These are phyloP conservation scores for Evernia prunastri DNA, from an alignment of 495 filamentous ascomycete species.

Conservation along the genomic window DNA sequence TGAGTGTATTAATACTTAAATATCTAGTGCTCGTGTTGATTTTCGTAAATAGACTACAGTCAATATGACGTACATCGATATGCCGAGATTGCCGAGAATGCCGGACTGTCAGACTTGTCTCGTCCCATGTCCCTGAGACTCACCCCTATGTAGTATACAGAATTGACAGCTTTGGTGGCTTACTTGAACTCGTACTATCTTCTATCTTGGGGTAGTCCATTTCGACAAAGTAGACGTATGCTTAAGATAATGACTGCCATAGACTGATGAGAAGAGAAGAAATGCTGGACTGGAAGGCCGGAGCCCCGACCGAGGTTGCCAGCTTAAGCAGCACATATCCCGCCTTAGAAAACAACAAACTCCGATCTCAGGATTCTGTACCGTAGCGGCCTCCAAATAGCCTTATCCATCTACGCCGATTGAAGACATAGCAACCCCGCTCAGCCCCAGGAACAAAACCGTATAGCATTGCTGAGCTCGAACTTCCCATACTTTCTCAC, in stretches of 20 bases:
- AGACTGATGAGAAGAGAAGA: not conserved
- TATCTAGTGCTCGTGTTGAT: too few species aligned
- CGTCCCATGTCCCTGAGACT: too few species aligned
- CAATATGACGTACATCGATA: too few species aligned
- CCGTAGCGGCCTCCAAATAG: not conserved
- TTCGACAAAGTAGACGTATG: too few species aligned
- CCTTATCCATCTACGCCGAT: not conserved
- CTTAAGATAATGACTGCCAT: not conserved
- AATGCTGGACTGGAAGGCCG: not conserved
- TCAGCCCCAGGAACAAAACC: not conserved
- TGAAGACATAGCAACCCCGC: not conserved
- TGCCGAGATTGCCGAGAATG: too few species aligned
- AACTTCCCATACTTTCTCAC: not conserved
- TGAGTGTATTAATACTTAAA: too few species aligned
- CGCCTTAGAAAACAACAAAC: not conserved
- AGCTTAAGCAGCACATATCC: slow-evolving; percentile 1
- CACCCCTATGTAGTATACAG: too few species aligned
- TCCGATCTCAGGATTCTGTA: not conserved
- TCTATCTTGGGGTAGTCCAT: not conserved
- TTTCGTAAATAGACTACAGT: too few species aligned
- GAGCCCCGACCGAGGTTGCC: slow-evolving; percentile 1
- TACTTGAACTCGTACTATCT: not conserved
- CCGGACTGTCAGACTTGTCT: too few species aligned
- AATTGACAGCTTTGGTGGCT: too few species aligned
- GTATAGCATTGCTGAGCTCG: not conserved